These are phyloP conservation scores for Fusarium pseudograminearum DNA, from an alignment of 2,329 filamentous ascomycete species.

Conservation along the genomic window DNA sequence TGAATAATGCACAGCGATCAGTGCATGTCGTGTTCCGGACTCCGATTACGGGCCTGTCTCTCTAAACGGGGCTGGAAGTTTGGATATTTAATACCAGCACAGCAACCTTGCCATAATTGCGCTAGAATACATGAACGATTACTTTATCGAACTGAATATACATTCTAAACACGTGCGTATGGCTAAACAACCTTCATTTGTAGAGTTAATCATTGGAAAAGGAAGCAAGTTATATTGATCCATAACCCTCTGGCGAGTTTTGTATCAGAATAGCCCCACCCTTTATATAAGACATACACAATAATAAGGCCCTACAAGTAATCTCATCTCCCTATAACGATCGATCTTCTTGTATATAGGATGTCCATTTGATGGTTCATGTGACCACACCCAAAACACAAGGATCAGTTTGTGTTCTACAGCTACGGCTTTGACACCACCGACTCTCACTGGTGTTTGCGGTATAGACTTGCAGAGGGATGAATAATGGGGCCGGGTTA, in stretches of 20 bases:
- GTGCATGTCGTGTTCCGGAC: constrained; percentile 7
- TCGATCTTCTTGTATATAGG: background rate
- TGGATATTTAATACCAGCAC: constrained; percentile 1
- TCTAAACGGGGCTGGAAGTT: background rate
- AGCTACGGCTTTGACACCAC: background rate
- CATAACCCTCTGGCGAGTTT: constrained; percentile 2
- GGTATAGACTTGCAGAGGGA: background rate
- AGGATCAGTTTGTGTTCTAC: background rate
- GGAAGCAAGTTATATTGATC: background rate
- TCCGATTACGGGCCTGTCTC: constrained; percentile 34
- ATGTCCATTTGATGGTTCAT: background rate
- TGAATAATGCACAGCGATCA: constrained; percentile 34
- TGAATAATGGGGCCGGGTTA: background rate
- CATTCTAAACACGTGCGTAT: background rate
- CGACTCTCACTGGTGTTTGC: background rate
- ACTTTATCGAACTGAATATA: background rate
- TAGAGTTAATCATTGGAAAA: background rate
- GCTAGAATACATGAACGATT: background rate
- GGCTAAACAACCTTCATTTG: background rate
- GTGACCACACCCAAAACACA: background rate
- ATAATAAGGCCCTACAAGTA: background rate
- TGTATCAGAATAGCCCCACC: background rate
- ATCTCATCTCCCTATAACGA: background rate
- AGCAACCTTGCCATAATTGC: constrained; percentile 9
- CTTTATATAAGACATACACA: background rate